Conservation (phyloP, 176 grass and related monocot genomes). For the Musa itinerans region DNA sequence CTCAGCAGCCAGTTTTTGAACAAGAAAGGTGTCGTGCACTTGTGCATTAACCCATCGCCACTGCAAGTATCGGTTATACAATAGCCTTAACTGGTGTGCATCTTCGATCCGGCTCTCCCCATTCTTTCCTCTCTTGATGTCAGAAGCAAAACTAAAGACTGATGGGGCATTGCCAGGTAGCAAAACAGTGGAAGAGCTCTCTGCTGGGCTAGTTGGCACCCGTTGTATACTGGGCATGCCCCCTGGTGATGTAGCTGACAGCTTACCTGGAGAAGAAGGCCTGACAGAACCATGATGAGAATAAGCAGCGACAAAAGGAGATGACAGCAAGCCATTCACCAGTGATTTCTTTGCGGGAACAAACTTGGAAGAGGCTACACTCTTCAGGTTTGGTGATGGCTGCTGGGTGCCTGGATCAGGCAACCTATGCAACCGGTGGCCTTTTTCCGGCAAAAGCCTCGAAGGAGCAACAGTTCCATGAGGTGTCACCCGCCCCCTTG, state of each 20-base stretch:
- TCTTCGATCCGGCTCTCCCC: not conserved
- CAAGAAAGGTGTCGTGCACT: not conserved
- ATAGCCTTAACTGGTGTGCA: constrained; percentile 6
- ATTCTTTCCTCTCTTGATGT: constrained; percentile 9
- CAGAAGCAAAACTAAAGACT: not conserved
- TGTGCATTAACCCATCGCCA: constrained; percentile 7
- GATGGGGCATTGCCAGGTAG: not conserved
- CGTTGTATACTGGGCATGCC: not conserved
- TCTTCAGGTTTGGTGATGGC: not conserved
- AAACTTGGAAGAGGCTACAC: constrained; percentile 1
- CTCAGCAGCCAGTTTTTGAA: constrained; percentile 9
- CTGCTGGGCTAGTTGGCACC: not conserved
- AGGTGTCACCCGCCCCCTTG: constrained; percentile 13
- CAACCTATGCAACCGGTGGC: constrained; percentile 12
- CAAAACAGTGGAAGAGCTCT: not conserved
- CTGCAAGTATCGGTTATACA: constrained; percentile 5
- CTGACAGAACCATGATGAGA: not conserved
- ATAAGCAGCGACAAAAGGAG: not conserved
- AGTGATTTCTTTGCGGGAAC: not conserved
- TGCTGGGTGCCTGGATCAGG: not conserved
- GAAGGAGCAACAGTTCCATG: not conserved
- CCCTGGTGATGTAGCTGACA: not conserved
- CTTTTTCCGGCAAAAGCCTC: constrained; percentile 19
- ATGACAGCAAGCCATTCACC: not conserved
- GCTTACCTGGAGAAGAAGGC: constrained; percentile 11